Conservation (phyloP, 495 filamentous ascomycete genomes). For the Chaetomium cochliodes region DNA sequence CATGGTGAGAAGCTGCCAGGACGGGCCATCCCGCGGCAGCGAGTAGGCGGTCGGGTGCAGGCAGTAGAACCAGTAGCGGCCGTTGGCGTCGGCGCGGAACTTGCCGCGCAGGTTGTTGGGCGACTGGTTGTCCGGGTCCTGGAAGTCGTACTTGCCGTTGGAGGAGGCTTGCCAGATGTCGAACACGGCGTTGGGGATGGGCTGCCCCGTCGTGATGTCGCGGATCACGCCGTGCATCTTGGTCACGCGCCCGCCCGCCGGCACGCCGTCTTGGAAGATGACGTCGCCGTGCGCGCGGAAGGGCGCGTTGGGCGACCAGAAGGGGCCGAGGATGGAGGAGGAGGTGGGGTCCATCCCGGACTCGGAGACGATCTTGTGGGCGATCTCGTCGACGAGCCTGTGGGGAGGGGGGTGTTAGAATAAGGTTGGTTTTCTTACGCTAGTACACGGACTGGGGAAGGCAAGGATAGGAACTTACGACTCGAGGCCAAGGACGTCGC, state of each 20-base stretch:
- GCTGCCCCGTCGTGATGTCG: conserved; percentile 70
- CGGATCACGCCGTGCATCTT: conserved; percentile 73
- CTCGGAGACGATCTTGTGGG: conserved; percentile 74
- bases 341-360: conserved; percentile 70
- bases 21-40: conserved; percentile 71
- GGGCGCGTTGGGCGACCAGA: conserved; percentile 82
- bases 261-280: conserved; percentile 67
- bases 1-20: conserved; percentile 63
- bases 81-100: conserved; percentile 73
- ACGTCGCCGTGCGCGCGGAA: conserved; percentile 68
- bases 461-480: conserved; percentile 52
- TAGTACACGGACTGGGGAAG: not conserved
- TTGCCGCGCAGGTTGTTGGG: conserved; percentile 84
- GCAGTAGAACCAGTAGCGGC: conserved; percentile 78
- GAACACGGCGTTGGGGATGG: conserved; percentile 67
- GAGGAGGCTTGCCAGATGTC: conserved; percentile 85
- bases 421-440: not conserved
- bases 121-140: conserved; percentile 71
- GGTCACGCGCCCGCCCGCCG: conserved; percentile 60
- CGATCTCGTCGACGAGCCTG: conserved; percentile 82
- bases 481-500: conserved; percentile 78
- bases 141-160: conserved; percentile 89
- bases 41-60: conserved; percentile 79
- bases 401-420: not conserved
- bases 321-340: conserved; percentile 80